Evolutionary conservation across 2,329 filamentous ascomycete genomes (phyloP), one percentile per base, ranked within the genome.

Genomic region (Knufia petricola): DNA sequence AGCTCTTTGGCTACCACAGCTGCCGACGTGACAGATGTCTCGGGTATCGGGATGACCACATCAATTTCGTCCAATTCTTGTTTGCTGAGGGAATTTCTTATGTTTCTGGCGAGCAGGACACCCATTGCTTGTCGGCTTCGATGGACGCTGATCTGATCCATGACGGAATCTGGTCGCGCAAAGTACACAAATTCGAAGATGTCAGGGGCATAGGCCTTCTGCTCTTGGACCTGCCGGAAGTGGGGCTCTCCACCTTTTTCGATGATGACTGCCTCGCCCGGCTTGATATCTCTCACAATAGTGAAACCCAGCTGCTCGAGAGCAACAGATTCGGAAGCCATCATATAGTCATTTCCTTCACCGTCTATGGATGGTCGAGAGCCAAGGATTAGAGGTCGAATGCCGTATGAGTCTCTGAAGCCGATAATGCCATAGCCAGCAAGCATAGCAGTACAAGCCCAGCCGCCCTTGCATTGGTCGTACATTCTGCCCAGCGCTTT

Each of bases 181-280:
- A 94, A 88, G 69, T 95, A 95, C 50, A 94, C 84, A 55, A 82
- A 87, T 66, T 94, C 86, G 60, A 94, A 92, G 52, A 87, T 84
- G 63, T 95, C 88, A 1, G 87, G 87, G 1, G 84, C 81, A 62
- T 94, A 94, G 13, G 75, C 73, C 58, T 77, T 75, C 57, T 76
- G 74, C 51, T 77, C 68, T 34, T 81, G 78, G 12, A 95, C 80
- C 65, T 94, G 87, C 53, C 75, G 73, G 70, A 89, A 92, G 41
- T 82, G 75, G 1, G 87, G 86, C 47, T 74, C 71, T 43, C 77
- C 74, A 34, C 86, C 86, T 68, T 94, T 94, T 60, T 83, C 74
- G 54, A 94, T 82, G 61, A 94, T 87, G 53, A 94, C 86, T 2
- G 87, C 87, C 67, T 94, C 78, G 19, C 89, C 88, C 0, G 88